Percentiles rank a stretch among this genome's conserved stretches.
phyloP scores from a whole-genome alignment of 306 rosid species.

The Rubus idaeus region DNA sequence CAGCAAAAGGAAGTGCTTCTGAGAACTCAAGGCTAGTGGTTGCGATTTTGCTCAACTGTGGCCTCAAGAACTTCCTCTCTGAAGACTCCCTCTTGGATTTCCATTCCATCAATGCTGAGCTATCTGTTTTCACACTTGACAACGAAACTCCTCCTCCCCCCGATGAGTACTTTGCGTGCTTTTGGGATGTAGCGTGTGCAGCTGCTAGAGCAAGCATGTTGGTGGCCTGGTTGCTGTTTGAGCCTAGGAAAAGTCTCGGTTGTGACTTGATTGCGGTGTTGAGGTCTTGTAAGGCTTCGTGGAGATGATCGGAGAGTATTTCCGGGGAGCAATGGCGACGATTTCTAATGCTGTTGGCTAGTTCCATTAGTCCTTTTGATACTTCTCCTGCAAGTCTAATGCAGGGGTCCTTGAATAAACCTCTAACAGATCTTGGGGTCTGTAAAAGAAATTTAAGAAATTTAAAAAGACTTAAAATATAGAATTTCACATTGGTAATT shows the following conservation, averaged over 20 bases:
- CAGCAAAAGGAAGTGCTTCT: constrained; percentile 96
- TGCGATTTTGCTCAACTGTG: constrained; percentile 78
- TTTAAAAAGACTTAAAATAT: neutral
- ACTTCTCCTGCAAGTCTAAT: constrained; percentile 67
- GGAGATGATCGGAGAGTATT: constrained; percentile 89
- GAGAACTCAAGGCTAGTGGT: constrained; percentile 92
- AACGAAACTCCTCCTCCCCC: constrained; percentile 40
- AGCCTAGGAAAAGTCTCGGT: constrained; percentile 90
- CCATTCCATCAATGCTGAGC: constrained; percentile 74
- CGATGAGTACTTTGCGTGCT: constrained; percentile 28
- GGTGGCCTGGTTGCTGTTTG: constrained; percentile 52
- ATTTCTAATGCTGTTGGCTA: constrained; percentile 65
- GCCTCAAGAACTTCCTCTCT: constrained; percentile 61
- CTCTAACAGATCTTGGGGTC: constrained; percentile 79
- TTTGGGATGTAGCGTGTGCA: constrained; percentile 44
- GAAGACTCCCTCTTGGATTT: constrained; percentile 56
- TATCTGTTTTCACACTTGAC: constrained; percentile 80
- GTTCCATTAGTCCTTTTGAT: constrained; percentile 74
- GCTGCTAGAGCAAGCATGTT: constrained; percentile 73
- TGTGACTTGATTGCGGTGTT: constrained; percentile 86
- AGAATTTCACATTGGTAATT: neutral
- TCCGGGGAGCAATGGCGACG: constrained; percentile 90
- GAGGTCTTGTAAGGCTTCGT: constrained; percentile 83
- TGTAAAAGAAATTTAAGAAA: constrained; percentile 19
- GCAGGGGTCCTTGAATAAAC: constrained; percentile 87